Conservation (phyloP, 257 asterid species). For the Lycium ferocissimum region DNA sequence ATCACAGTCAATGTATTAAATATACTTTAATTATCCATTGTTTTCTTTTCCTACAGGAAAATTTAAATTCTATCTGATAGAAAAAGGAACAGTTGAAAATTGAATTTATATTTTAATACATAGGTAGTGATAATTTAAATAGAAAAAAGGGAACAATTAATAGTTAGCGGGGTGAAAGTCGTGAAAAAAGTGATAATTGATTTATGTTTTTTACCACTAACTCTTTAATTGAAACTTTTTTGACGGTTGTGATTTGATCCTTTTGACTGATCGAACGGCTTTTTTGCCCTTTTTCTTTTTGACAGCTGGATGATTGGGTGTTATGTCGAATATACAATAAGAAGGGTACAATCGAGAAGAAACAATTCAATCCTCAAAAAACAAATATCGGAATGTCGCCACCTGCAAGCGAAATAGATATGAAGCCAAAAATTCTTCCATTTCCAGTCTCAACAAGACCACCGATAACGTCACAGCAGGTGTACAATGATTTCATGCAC, state of each 20-base stretch:
- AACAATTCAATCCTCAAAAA: background rate
- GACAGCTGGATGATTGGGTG: slow-evolving; percentile 78
- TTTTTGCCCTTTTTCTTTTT: slow-evolving; percentile 8
- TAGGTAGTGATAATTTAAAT: background rate
- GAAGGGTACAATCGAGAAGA: slow-evolving; percentile 56
- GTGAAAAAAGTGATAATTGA: too few species aligned
- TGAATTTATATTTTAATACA: too few species aligned
- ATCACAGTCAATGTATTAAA: too few species aligned
- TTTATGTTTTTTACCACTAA: too few species aligned
- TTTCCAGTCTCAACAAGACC: slow-evolving; percentile 38
- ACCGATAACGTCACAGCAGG: slow-evolving; percentile 44
- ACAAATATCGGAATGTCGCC: slow-evolving; percentile 11
- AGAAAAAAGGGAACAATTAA: too few species aligned
- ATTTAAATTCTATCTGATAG: too few species aligned
- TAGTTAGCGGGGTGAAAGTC: too few species aligned
- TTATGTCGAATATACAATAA: slow-evolving; percentile 80
- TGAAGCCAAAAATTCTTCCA: slow-evolving; percentile 47
- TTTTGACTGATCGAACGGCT: slow-evolving; percentile 35
- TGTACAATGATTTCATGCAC: slow-evolving; percentile 51
- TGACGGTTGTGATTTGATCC: background rate
- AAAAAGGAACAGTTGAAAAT: too few species aligned
- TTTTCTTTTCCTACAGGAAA: too few species aligned
- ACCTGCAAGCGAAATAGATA: slow-evolving; percentile 47
- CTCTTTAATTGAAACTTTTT: background rate
- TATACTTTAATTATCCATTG: too few species aligned